Base-by-base conservation (phyloP, 2,329 filamentous ascomycete species). In the Aspergillus oerlinghausenensis region DNA sequence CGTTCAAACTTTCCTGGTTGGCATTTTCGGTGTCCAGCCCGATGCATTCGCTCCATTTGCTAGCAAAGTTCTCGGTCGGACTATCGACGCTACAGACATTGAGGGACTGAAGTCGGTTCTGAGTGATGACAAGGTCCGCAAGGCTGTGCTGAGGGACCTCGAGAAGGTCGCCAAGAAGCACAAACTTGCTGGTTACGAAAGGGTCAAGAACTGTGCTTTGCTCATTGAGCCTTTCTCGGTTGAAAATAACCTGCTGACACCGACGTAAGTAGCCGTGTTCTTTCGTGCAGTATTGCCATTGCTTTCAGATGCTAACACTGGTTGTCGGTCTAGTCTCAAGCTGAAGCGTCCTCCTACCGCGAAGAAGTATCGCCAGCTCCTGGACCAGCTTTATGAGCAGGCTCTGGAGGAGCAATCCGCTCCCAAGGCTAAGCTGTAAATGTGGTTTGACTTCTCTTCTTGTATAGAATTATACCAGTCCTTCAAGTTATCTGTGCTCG, bases 151-250 rank as follows among this genome's bases (percentile, higher is more conserved):
- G 62, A 88, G 87, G 73, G 84, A 94, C 63, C 78, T 99, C 35
- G 89, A 94, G 58, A 83, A 81, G 54, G 88, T 95, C 57, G 91
- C 85, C 47, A 88, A 84, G 78, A 88, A 87, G 77, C 85, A 89
- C 74, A 96, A 94, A 78, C 92, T 99, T 74, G 94, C 96, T 71
- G 90, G 87, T 64, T 97, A 89, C 66, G 94, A 99, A 81, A 85
- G 85, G 62, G 87, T 97, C 49, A 84, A 83, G 71, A 89, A 87
- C 64, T 82, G 88, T 55, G 76, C 88, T 60, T 76, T 99, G 64
- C 87, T 88, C 66, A 66, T 97, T 14, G 94, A 99, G 58, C 94
- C 94, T 1, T 97, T 99, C 67, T 90, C 86, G 1, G 86, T 97
- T 62, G 92, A 96, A 51, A 99, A 99, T 70, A 89, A 96, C 75